A percentile compares a stretch with the other conserved stretches of the same genome.
phyloP scores from a whole-genome alignment of 2,329 filamentous ascomycete genomes.

The Emydomyces testavorans region DNA sequence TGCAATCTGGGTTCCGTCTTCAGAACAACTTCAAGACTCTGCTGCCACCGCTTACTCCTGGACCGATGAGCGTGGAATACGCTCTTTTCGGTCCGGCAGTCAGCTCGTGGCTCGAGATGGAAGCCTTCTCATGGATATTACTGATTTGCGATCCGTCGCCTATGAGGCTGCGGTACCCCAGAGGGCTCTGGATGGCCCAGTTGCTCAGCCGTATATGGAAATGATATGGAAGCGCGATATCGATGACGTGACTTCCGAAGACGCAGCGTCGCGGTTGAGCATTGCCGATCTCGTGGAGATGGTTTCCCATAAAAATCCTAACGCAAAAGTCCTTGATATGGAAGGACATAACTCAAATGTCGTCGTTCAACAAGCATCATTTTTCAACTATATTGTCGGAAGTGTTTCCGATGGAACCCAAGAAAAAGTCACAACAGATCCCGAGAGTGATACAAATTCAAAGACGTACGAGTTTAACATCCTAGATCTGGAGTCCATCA shows the following conservation, averaged over 20 bases:
- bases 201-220: constrained; percentile 1
- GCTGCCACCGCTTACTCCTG: neutral
- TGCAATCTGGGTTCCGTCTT: neutral
- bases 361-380: neutral
- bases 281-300: neutral
- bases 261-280: neutral
- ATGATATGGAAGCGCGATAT: constrained; percentile 7
- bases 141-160: neutral
- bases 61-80: constrained; percentile 5
- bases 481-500: too few species aligned
- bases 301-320: constrained; percentile 4
- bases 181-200: neutral
- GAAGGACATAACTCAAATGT: neutral
- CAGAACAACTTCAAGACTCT: neutral
- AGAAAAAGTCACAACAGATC: too few species aligned
- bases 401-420: neutral
- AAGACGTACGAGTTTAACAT: too few species aligned
- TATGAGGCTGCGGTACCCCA: constrained; percentile 3
- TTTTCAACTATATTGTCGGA: neutral
- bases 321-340: constrained; percentile 11
- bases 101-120: constrained; percentile 1
- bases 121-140: constrained; percentile 1
- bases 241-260: neutral
- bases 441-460: too few species aligned
- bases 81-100: neutral